Evolutionary conservation across 2,329 filamentous ascomycete genomes (phyloP).

Genomic region (Epicoccum nigrum): DNA sequence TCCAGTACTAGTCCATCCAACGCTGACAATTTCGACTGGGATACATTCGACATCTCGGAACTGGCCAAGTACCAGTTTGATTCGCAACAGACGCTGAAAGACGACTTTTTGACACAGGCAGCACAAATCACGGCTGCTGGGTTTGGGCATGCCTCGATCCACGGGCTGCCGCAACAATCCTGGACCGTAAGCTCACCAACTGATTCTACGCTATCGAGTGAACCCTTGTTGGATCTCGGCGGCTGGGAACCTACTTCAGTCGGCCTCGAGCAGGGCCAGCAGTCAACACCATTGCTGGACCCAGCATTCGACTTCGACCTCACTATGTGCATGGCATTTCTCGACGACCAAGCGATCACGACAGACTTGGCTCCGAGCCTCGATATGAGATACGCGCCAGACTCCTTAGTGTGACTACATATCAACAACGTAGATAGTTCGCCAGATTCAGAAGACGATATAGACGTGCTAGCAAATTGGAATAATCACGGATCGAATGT

Average conservation of each 20-base stretch:
- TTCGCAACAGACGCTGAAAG: constrained; percentile 11
- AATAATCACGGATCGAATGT: too few species aligned
- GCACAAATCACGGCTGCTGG: constrained; percentile 15
- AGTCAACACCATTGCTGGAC: background rate
- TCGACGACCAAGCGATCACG: constrained; percentile 4
- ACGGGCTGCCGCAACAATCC: constrained; percentile 10
- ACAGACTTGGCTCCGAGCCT: background rate
- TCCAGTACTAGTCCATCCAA: constrained; percentile 10
- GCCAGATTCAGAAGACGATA: too few species aligned
- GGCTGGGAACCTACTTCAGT: background rate
- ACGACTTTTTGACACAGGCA: constrained; percentile 14
- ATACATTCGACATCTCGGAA: constrained; percentile 36
- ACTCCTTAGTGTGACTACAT: background rate
- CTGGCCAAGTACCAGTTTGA: constrained; percentile 31
- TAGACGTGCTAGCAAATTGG: too few species aligned
- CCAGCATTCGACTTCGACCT: constrained; percentile 10
- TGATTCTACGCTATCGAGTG: constrained; percentile 2
- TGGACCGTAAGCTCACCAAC: background rate
- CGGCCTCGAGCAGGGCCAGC: background rate
- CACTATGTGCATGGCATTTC: constrained; percentile 19
- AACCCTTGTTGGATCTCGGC: background rate
- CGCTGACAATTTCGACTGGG: constrained; percentile 20
- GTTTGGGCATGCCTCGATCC: constrained; percentile 9
- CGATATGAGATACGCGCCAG: background rate
- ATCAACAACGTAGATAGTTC: too few species aligned